Percentiles rank a stretch among this genome's conserved stretches.
These are phyloP conservation scores for Rhodosporidiobolus odoratus DNA, from an alignment of 768 basidiomycete genomes.

Conservation along the genomic window DNA sequence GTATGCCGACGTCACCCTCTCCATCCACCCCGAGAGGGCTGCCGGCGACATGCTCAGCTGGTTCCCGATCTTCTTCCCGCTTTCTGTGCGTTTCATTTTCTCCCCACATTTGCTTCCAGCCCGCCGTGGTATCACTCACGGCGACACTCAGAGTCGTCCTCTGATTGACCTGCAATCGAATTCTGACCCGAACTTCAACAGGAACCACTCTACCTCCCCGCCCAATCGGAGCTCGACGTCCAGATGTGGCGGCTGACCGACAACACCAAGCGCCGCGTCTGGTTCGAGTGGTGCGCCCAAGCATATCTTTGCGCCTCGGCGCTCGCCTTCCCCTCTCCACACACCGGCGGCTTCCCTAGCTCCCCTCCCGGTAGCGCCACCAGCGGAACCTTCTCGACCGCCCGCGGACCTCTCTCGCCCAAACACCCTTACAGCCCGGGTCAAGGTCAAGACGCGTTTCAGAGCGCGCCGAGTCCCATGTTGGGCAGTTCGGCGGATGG, in stretches of 20 bases:
- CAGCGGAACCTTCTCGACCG: slow-evolving; percentile 25
- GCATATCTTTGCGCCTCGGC: slow-evolving; percentile 59
- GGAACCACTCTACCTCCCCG: slow-evolving; percentile 91
- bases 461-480: slow-evolving; percentile 33
- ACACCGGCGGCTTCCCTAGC: slow-evolving; percentile 40
- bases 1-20: slow-evolving; percentile 81
- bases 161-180: background rate
- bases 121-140: background rate
- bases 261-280: slow-evolving; percentile 65
- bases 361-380: slow-evolving; percentile 21
- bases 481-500: slow-evolving; percentile 10
- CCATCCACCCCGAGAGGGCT: slow-evolving; percentile 71
- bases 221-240: slow-evolving; percentile 83
- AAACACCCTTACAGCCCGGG: slow-evolving; percentile 2
- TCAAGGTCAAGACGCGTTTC: slow-evolving; percentile 25
- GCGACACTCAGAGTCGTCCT: background rate
- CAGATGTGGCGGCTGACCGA: slow-evolving; percentile 91
- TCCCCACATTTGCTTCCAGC: background rate
- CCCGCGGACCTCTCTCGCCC: slow-evolving; percentile 2
- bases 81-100: slow-evolving; percentile 59
- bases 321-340: slow-evolving; percentile 34
- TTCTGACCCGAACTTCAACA: too few relatives aligned
- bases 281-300: slow-evolving; percentile 99
- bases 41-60: slow-evolving; percentile 94
- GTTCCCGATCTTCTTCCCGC: slow-evolving; percentile 96